Base-by-base conservation (phyloP, 2,329 filamentous ascomycete species). In the Albophoma yamanashiensis region DNA sequence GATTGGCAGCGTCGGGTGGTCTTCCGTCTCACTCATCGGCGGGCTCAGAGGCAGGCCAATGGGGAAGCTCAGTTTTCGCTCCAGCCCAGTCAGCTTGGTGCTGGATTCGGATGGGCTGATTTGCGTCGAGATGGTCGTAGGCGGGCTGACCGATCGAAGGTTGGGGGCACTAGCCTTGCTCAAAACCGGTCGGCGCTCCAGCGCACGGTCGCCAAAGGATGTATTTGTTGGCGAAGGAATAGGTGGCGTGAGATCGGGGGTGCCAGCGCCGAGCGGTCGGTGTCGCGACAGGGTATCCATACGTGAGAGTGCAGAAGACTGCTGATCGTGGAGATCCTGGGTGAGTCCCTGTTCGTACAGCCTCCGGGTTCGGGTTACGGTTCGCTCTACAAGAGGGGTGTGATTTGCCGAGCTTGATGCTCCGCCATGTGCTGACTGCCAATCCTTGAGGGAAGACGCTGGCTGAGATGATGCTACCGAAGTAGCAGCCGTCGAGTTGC, bases 401-500 rank as follows among this genome's bases (percentile, higher is more conserved):
- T 76, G 71, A 47, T 67, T 69, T 3, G 74, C 66, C 1, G 76
- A 75, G 5, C 67, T 69, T 5, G 78, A 67, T 15, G 72, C n/a
- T 55, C 11, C 69, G 0, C 73, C 67, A 25, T 75, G 69, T 12
- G 73, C 67, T 1, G 78, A 71, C 40, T 80, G 78, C 66, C 71
- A 74, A 43, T 85, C 83, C 63, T 80, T 84, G 36, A 78, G 59
- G 1, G 82, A 82, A 3, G 78, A 71, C 0, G 81, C 71, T 20
- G 76, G 77, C 62, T 93, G 90, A 25, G 72, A 70, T 0, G 92
- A 96, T n/a, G 87, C 85, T 57, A 95, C 79, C 0, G 93, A 97
- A 0, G 92, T 97, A 3, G 91, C 92, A 8, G 92, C 90, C 1
- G 92, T 96, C 0, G 93, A 97, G 59, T 85, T 87, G 36, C 90